Evolutionary conservation across 2,329 filamentous ascomycete species (phyloP).

Genomic region (Pezizomycotina sp.): DNA sequence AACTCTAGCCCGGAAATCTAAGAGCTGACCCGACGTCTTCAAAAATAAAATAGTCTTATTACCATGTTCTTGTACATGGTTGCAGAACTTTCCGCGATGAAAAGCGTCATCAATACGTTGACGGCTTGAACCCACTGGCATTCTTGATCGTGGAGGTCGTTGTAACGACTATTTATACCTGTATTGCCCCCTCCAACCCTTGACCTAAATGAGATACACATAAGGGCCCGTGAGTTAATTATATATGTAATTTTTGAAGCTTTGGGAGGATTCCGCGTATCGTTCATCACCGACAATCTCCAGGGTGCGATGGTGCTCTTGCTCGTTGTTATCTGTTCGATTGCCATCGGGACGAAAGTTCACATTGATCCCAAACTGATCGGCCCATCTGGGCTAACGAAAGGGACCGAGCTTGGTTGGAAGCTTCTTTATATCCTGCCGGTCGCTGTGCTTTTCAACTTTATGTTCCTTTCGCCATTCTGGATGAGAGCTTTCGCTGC

Average conservation of each 20-base stretch:
- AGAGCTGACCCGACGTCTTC: constrained; percentile 3
- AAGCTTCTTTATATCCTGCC: constrained; percentile 73
- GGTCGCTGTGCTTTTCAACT: constrained; percentile 63
- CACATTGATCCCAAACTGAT: constrained; percentile 54
- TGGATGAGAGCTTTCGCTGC: constrained; percentile 75
- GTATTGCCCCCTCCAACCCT: constrained; percentile 32
- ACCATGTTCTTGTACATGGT: constrained; percentile 81
- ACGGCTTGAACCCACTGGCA: constrained; percentile 60
- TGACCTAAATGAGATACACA: background rate
- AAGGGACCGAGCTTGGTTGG: constrained; percentile 59
- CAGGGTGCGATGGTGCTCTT: constrained; percentile 63
- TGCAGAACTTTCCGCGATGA: constrained; percentile 62
- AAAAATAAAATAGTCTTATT: constrained; percentile 36
- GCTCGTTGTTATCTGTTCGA: constrained; percentile 58
- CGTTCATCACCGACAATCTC: constrained; percentile 67
- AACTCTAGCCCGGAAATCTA: background rate
- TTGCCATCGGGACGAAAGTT: constrained; percentile 60
- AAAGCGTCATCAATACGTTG: constrained; percentile 58
- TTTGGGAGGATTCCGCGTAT: constrained; percentile 66
- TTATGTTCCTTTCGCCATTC: constrained; percentile 65
- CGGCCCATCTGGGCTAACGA: constrained; percentile 49
- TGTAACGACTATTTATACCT: constrained; percentile 70
- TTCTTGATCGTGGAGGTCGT: constrained; percentile 61
- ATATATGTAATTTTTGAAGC: no score
- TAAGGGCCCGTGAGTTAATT: constrained; percentile 1